Evolutionary conservation across 2,329 filamentous ascomycete genomes (phyloP), one percentile per base, ranked within the genome.

Genomic region (Cryphonectria carpinicola): DNA sequence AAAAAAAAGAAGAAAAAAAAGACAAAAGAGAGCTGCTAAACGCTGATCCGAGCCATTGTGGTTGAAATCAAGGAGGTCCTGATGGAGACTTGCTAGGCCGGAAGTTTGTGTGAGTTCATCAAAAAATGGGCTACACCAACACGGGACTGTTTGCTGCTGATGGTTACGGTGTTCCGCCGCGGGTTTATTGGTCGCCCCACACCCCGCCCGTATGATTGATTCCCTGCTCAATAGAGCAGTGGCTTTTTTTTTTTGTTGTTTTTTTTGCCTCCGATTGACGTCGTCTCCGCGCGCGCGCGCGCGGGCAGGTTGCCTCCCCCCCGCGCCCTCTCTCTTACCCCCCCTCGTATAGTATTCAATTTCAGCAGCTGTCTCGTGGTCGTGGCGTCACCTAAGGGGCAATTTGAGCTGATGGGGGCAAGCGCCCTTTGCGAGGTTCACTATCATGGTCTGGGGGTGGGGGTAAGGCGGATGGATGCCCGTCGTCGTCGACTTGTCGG

Each of bases 361-460:
- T 35, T 58, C 54, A 58, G 54, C 14, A 58, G 60, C 35, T 39
- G n/a, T 41, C 60, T 37, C 22, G 60, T 62, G 60, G n/a, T 39
- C 22, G 60, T 62, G 60, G 37, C 60, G 60, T 62, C n/a, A 41
- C 60, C 5, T 8, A 32, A 32, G 25, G 25, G 5, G 52, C 49
- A 54, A 54, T 54, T 7, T 54, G 25, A 56, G 52, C n/a, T 14
- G 25, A 56, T 32, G 54, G 28, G 54, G 54, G 22, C 10, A 25
- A 62, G 60, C 35, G 61, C 49, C 60, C 13, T 39, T 49, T 43
- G 4, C 19, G 56, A 62, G 60, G 60, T 22, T 39, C 56, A 19
- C 54, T 35, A 28, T 41, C 1, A 6, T 35, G 4, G 25, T 49
- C 19, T 32, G 62, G 52, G 41, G 39, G 7, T 32, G 62, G 52